phyloP scores from a whole-genome alignment of 108 stramenopile genomes.

The Seminavis robusta region DNA sequence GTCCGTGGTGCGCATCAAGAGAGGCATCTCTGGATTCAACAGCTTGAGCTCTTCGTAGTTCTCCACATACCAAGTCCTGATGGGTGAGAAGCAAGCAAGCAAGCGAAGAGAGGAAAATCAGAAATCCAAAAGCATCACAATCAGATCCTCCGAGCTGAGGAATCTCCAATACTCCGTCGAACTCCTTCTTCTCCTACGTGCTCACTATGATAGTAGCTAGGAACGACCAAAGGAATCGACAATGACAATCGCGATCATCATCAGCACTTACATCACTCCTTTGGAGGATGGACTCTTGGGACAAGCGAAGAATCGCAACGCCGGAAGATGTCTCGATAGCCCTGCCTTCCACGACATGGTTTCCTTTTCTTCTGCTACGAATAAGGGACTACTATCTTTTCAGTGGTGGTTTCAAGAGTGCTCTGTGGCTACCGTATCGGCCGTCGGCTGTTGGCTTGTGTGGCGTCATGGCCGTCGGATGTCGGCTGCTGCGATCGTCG shows the following conservation, averaged over 20 bases:
- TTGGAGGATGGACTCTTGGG: constrained; percentile 79
- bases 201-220: neutral
- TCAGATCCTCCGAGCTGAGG: no score
- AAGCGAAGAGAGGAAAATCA: no score
- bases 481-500: no score
- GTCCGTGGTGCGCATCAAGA: constrained; percentile 74
- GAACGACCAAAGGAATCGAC: no score
- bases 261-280: constrained; percentile 80
- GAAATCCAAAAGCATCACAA: no score
- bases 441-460: no score
- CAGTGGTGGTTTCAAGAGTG: no score
- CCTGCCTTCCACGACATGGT: constrained; percentile 86
- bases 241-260: constrained; percentile 2
- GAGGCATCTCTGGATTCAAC: constrained; percentile 77
- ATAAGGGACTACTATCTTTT: no score
- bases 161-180: no score
- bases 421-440: no score
- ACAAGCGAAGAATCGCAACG: constrained; percentile 82
- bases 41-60: constrained; percentile 79
- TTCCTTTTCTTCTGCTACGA: no score
- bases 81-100: neutral
- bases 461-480: no score
- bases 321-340: constrained; percentile 74
- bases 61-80: constrained; percentile 61
- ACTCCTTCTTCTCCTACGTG: constrained; percentile 1